Conservation (phyloP, 176 grass and related monocot species). For the Themeda triandra region DNA sequence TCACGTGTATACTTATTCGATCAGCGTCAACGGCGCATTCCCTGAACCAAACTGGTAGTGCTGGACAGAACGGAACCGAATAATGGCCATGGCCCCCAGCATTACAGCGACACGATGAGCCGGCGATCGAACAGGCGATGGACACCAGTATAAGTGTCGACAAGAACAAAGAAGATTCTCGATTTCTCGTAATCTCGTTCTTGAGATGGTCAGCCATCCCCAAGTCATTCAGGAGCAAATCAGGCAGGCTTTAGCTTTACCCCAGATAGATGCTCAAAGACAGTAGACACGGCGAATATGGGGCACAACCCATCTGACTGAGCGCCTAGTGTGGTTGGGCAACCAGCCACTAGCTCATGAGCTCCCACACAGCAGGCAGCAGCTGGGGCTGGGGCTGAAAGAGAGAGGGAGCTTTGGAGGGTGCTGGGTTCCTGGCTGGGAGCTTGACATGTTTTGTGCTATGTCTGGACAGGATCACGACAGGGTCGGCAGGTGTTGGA, state of each 20-base stretch:
- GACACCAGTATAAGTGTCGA: slow-evolving; percentile 20
- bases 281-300: background rate
- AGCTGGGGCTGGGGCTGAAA: background rate
- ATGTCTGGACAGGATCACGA: background rate
- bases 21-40: background rate
- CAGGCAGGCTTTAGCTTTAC: background rate
- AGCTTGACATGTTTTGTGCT: background rate
- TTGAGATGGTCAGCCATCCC: background rate
- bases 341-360: background rate
- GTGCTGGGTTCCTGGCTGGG: background rate
- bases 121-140: background rate
- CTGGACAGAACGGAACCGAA: slow-evolving; percentile 1
- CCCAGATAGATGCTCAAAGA: background rate
- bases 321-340: background rate
- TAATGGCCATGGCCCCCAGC: background rate
- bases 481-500: slow-evolving; percentile 16
- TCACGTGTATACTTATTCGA: background rate
- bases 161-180: slow-evolving; percentile 26
- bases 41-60: background rate
- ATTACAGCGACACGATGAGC: background rate
- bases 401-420: background rate
- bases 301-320: background rate
- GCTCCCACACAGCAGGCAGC: background rate
- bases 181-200: background rate
- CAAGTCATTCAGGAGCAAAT: background rate